A percentile compares a stretch with the other conserved stretches of the same genome.
phyloP scores from a whole-genome alignment of 768 basidiomycete species.

The Tephrocybe sp. region DNA sequence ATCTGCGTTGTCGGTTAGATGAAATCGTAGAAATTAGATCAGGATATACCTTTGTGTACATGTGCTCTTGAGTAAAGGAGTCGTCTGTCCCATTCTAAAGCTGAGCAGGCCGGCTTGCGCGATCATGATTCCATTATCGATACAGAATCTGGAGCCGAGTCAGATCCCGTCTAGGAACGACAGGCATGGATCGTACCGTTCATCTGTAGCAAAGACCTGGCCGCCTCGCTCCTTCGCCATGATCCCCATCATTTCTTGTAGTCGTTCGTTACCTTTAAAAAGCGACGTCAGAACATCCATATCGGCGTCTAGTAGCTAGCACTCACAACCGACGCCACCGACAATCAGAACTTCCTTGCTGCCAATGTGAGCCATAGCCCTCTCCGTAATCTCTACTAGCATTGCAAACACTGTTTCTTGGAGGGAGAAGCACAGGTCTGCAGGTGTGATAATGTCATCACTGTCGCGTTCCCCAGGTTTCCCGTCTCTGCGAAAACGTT shows the following conservation, averaged over 20 bases:
- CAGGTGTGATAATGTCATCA: slow-evolving; percentile 81
- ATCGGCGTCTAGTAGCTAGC: not conserved
- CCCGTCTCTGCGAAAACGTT: slow-evolving; percentile 65
- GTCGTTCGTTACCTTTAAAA: slow-evolving; percentile 75
- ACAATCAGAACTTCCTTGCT: slow-evolving; percentile 97
- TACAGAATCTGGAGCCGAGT: slow-evolving; percentile 79
- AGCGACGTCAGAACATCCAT: not conserved
- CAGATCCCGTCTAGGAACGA: not conserved
- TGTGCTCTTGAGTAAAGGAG: slow-evolving; percentile 74
- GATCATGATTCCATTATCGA: slow-evolving; percentile 99
- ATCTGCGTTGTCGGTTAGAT: slow-evolving; percentile 47
- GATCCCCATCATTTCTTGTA: slow-evolving; percentile 99
- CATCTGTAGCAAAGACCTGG: slow-evolving; percentile 92
- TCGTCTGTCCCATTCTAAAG: slow-evolving; percentile 86
- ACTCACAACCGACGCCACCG: slow-evolving; percentile 98
- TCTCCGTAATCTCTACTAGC: slow-evolving; percentile 98
- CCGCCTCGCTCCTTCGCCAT: slow-evolving; percentile 93
- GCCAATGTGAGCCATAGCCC: slow-evolving; percentile 98
- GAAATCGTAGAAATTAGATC: not conserved
- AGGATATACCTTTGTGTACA: slow-evolving; percentile 81
- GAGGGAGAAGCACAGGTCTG: slow-evolving; percentile 95
- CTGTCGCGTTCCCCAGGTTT: slow-evolving; percentile 37
- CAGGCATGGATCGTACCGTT: slow-evolving; percentile 56
- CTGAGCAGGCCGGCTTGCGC: slow-evolving; percentile 94
- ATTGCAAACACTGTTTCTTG: slow-evolving; percentile 98